Evolutionary conservation across 805 yeast genomes (phyloP).

Genomic region (Ascoidea tarda): DNA sequence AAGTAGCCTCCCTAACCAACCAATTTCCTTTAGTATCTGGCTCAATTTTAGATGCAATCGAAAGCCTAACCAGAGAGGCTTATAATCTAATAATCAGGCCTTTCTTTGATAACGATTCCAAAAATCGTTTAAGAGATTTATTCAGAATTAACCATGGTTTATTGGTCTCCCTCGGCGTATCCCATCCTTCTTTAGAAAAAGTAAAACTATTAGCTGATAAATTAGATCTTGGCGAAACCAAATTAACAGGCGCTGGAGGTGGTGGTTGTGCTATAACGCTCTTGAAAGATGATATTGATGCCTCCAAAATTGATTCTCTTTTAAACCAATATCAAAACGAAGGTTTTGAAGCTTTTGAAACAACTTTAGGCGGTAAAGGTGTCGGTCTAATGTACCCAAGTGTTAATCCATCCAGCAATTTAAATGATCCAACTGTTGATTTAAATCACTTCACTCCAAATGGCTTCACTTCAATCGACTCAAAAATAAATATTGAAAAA

Average conservation of each 20-base stretch:
- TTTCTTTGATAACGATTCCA: conserved; percentile 26
- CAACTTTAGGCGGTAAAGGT: conserved; percentile 83
- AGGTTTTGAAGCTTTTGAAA: conserved; percentile 65
- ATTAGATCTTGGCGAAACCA: conserved; percentile 66
- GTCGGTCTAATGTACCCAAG: conserved; percentile 24
- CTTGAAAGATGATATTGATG: conserved; percentile 29
- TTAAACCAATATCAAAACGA: conserved; percentile 22
- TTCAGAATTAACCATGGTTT: conserved; percentile 80
- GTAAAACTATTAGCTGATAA: conserved; percentile 55
- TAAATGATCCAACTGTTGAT: neutral
- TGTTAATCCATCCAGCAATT: too few relatives aligned
- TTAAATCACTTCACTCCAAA: neutral
- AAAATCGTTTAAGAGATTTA: conserved; percentile 37
- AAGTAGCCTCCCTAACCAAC: conserved; percentile 44
- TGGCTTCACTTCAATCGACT: neutral
- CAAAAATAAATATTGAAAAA: neutral
- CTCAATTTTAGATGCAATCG: conserved; percentile 65
- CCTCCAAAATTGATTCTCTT: conserved; percentile 21
- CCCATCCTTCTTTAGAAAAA: conserved; percentile 78
- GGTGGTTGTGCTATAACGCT: conserved; percentile 97
- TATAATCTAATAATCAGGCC: conserved; percentile 46
- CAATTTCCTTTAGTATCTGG: conserved; percentile 40
- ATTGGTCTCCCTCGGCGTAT: conserved; percentile 74
- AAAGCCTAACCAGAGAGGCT: conserved; percentile 57
- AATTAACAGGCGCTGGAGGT: conserved; percentile 97